Conservation (phyloP, 176 grass and related monocot species). For the Eragrostis curvula region DNA sequence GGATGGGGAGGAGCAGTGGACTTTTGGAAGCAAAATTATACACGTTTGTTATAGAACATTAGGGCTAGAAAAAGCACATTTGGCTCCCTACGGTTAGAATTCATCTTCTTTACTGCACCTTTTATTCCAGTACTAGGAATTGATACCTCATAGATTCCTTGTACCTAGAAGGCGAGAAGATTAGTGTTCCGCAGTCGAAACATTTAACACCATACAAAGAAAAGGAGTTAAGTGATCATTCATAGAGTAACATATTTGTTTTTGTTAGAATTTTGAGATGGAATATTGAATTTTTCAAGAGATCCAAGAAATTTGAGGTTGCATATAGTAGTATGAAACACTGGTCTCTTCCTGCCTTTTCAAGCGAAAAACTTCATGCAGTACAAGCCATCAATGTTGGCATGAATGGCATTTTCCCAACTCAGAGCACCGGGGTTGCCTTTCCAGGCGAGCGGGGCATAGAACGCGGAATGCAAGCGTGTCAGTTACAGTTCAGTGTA, state of each 20-base stretch:
- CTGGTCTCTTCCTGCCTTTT: background rate
- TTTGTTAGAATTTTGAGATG: background rate
- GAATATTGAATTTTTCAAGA: background rate
- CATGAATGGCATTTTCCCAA: background rate
- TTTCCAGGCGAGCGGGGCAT: slow-evolving; percentile 13
- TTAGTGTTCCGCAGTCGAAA: background rate
- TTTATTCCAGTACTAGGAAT: background rate
- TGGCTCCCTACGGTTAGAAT: slow-evolving; percentile 2
- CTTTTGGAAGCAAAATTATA: slow-evolving; percentile 15
- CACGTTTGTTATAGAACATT: background rate
- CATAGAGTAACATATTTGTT: background rate
- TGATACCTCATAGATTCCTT: background rate
- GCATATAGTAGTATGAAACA: background rate
- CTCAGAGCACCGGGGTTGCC: no score
- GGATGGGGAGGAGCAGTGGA: background rate
- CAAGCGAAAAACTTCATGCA: background rate
- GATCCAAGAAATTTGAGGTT: background rate
- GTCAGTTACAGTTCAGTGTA: background rate
- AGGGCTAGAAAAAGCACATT: background rate
- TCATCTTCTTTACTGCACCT: background rate
- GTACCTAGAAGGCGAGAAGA: background rate
- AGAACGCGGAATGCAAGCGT: background rate
- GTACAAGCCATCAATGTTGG: background rate
- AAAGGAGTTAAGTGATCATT: background rate
- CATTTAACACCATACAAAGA: background rate